phyloP scores from a whole-genome alignment of 768 basidiomycete species.

The Royoungia palumana region DNA sequence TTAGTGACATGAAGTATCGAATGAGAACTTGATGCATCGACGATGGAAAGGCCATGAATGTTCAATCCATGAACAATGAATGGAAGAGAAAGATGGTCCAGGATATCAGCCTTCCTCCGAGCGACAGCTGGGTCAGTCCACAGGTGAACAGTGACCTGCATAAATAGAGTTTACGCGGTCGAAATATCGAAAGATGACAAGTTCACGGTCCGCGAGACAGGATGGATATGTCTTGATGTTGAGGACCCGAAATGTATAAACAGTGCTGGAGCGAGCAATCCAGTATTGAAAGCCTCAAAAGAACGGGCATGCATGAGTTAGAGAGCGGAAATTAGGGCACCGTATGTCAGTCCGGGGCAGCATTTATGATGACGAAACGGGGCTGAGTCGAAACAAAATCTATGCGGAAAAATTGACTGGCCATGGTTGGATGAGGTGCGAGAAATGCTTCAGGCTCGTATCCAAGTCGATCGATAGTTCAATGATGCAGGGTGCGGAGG shows the following conservation, averaged over 20 bases:
- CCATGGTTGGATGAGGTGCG: constrained; percentile 1
- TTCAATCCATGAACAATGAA: constrained; percentile 39
- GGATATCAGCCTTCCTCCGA: constrained; percentile 30
- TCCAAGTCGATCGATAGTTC: constrained; percentile 49
- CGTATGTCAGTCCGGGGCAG: constrained; percentile 31
- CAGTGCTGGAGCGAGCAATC: constrained; percentile 24
- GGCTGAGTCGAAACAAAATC: constrained; percentile 26
- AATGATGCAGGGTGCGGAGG: constrained; percentile 40
- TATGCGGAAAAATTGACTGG: constrained; percentile 17
- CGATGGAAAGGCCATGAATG: constrained; percentile 25
- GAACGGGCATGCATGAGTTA: constrained; percentile 33
- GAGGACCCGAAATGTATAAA: constrained; percentile 25
- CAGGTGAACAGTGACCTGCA: constrained; percentile 22
- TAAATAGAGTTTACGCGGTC: constrained; percentile 31
- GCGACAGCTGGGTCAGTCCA: constrained; percentile 23
- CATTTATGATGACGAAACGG: constrained; percentile 27
- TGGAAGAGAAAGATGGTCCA: constrained; percentile 28
- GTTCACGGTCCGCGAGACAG: constrained; percentile 48
- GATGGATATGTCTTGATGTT: constrained; percentile 61
- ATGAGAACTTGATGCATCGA: constrained; percentile 33
- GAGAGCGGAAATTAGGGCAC: constrained; percentile 41
- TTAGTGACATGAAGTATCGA: constrained; percentile 33
- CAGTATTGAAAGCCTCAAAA: constrained; percentile 36
- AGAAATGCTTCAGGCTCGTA: constrained; percentile 39
- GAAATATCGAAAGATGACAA: constrained; percentile 28